These are phyloP conservation scores for Uromyces viciae-fabae DNA, from an alignment of 1,284 basidiomycete genomes.

Conservation along the genomic window DNA sequence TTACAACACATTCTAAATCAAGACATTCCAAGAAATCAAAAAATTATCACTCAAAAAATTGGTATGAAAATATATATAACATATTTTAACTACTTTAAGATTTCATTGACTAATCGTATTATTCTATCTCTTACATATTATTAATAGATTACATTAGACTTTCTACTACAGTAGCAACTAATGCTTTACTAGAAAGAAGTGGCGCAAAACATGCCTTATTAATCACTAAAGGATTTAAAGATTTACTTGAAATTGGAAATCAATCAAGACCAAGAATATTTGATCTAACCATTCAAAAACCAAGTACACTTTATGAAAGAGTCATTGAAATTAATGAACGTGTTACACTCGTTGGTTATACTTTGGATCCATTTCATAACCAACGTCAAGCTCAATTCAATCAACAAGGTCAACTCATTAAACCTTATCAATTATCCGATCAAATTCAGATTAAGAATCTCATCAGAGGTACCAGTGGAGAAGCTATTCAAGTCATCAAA, in stretches of 20 bases:
- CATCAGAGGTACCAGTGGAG: constrained; percentile 78
- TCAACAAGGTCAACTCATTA: constrained; percentile 64
- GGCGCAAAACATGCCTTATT: constrained; percentile 85
- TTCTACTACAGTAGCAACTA: constrained; percentile 93
- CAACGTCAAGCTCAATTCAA: constrained; percentile 72
- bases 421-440: constrained; percentile 61
- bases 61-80: constrained; percentile 59
- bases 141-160: constrained; percentile 77
- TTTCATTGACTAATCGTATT: not conserved
- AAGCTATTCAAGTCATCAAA: constrained; percentile 81
- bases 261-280: constrained; percentile 74
- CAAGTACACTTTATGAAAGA: constrained; percentile 71
- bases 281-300: constrained; percentile 60
- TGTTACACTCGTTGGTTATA: constrained; percentile 87
- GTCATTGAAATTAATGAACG: constrained; percentile 90
- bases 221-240: constrained; percentile 83
- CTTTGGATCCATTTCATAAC: constrained; percentile 75
- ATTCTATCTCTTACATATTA: constrained; percentile 34
- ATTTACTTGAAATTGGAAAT: constrained; percentile 84
- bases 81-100: too few relatives aligned
- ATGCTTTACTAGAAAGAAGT: constrained; percentile 88
- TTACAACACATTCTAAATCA: constrained; percentile 71
- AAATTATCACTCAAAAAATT: constrained; percentile 75
- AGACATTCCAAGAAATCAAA: constrained; percentile 64
- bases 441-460: constrained; percentile 61